These are phyloP conservation scores for Colletotrichum sidae DNA, from an alignment of 2,329 filamentous ascomycete genomes.

Conservation along the genomic window DNA sequence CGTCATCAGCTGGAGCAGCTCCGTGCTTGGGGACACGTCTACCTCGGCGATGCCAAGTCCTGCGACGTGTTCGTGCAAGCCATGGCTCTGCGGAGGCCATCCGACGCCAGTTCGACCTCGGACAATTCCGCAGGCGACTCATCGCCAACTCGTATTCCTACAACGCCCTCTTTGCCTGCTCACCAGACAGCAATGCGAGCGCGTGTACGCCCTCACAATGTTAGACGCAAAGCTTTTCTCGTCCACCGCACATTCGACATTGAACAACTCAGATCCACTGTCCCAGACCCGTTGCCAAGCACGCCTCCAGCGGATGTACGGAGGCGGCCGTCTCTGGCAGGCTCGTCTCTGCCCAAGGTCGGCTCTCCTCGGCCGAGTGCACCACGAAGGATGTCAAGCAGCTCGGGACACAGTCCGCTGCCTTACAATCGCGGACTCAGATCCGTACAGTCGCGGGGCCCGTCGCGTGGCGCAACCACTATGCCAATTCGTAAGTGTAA, in stretches of 20 bases:
- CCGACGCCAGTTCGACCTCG: constrained; percentile 40
- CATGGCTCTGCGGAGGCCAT: constrained; percentile 52
- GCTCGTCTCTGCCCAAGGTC: constrained; percentile 12
- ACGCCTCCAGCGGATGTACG: constrained; percentile 4
- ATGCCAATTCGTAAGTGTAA: constrained; percentile 60
- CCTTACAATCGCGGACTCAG: constrained; percentile 36
- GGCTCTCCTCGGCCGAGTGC: constrained; percentile 28
- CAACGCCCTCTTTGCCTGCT: constrained; percentile 16
- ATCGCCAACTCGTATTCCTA: constrained; percentile 18
- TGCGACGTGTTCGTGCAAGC: constrained; percentile 60
- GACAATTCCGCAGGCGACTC: constrained; percentile 22
- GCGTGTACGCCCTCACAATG: constrained; percentile 54
- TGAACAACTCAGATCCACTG: constrained; percentile 57
- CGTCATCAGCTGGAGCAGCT: constrained; percentile 47
- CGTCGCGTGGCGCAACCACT: constrained; percentile 46
- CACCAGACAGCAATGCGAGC: constrained; percentile 53
- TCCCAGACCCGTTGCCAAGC: constrained; percentile 50
- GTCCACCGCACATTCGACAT: constrained; percentile 64
- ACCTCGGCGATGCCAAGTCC: constrained; percentile 53
- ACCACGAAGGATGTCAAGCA: constrained; percentile 41
- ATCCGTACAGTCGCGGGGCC: constrained; percentile 30
- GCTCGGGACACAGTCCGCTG: constrained; percentile 39
- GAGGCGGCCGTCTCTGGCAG: constrained; percentile 30
- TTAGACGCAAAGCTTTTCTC: constrained; percentile 57
- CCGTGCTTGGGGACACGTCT: constrained; percentile 54